Evolutionary conservation across 371 early-diverging fungal species (phyloP), one percentile per base, ranked within the genome.

Genomic region (Mucor circinelloides): DNA sequence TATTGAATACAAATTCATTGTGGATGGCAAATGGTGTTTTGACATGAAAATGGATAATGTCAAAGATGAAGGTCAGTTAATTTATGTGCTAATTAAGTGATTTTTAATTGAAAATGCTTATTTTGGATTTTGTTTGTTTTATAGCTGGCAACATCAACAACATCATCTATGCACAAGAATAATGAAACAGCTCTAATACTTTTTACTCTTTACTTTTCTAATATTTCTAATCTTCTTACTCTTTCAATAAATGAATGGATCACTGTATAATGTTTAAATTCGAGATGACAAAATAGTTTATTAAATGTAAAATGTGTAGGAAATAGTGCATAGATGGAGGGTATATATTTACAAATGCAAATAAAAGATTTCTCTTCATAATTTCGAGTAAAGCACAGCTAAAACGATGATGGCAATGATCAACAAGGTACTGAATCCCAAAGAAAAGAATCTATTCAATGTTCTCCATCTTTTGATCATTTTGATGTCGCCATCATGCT

Each of bases 11-110:
- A 83, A 83, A 56, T 83, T 81, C 58, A 75, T 83, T 2, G 81
- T 83, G 2, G 83, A 83, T 70, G 81, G 80, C 0, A 60, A 68
- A 0, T 83, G 83, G 83, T 65, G 70, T 3, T 77, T 73, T 71
- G 79, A 77, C 23, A 58, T 71, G 23, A 74, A 77, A n/a, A 60
- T 25, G 42, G 60, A 67, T 28, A 13, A 15, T 36, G 60, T 68
- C 40, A 68, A 32, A 9, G 25, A 52, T 21, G 19, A 15, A 40
- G 15, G 52, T 66, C 25, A 19, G 58, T 46, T 9, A 25, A 27
- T 15, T 15, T 30, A 19, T 13, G n/a, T 58, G 56, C n/a, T 38
- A 46, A 50, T 50, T 50, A 23, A 23, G 23, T 58, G 12, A 32
- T 57, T 34, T 25, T 42, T n/a, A 28, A 28, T 17, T 46, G 31